phyloP scores from a whole-genome alignment of 2,329 filamentous ascomycete species.

The Cordyceps cateniannulata region DNA sequence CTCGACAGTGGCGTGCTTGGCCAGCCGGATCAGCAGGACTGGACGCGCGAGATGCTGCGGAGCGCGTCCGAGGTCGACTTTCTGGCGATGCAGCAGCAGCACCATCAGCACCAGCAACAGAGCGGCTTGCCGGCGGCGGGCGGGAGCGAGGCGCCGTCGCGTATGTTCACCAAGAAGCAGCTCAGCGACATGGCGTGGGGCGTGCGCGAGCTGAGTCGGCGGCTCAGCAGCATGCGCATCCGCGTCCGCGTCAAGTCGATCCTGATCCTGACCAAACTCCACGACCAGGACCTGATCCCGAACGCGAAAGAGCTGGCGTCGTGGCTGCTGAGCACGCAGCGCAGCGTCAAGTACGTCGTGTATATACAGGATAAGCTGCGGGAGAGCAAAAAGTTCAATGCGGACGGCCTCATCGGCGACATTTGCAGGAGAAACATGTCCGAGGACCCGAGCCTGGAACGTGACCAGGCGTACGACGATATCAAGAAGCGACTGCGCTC shows the following conservation, averaged over 20 bases:
- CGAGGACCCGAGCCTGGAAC: slow-evolving; percentile 24
- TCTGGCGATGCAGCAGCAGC: slow-evolving; percentile 12
- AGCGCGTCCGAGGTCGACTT: slow-evolving; percentile 36
- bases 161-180: slow-evolving; percentile 91
- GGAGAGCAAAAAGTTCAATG: slow-evolving; percentile 67
- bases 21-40: slow-evolving; percentile 50
- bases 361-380: slow-evolving; percentile 76
- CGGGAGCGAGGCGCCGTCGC: slow-evolving; percentile 37
- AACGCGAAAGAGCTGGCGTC: slow-evolving; percentile 70
- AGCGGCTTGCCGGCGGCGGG: background rate
- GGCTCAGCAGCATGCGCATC: slow-evolving; percentile 74
- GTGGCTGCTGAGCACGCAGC: slow-evolving; percentile 72
- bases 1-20: slow-evolving; percentile 38
- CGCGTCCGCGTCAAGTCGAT: slow-evolving; percentile 76
- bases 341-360: slow-evolving; percentile 64
- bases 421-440: slow-evolving; percentile 39
- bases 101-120: slow-evolving; percentile 15
- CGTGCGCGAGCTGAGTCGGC: slow-evolving; percentile 82
- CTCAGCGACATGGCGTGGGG: slow-evolving; percentile 96
- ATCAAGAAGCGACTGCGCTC: slow-evolving; percentile 58
- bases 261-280: slow-evolving; percentile 86
- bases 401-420: slow-evolving; percentile 59
- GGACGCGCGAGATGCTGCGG: slow-evolving; percentile 43
- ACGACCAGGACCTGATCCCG: slow-evolving; percentile 71
- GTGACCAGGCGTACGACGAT: slow-evolving; percentile 28